phyloP scores from a whole-genome alignment of 169 alveolate genomes.

The Sarcocystis neurona region DNA sequence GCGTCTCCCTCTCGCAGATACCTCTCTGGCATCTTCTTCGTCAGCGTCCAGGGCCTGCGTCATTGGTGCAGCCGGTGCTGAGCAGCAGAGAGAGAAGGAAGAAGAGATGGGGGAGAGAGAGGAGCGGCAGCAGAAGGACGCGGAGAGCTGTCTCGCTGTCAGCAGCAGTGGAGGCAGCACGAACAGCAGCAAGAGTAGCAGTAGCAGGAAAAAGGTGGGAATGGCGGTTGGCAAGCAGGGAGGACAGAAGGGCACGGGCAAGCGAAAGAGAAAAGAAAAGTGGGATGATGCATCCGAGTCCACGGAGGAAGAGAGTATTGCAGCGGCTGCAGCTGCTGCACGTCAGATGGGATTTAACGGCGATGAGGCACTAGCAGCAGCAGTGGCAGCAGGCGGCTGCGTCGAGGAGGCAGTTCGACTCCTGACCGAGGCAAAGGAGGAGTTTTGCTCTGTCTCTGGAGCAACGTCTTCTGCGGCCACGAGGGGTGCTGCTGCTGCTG shows the following conservation, averaged over 20 bases:
- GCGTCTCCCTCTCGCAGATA: conserved; percentile 32
- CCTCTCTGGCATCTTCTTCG: not conserved
- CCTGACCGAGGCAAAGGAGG: not conserved
- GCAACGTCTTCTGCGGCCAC: not conserved
- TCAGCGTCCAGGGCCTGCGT: not conserved
- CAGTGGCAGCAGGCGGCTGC: not conserved
- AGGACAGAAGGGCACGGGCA: not conserved
- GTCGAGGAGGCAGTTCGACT: conserved; percentile 12
- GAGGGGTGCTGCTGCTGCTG: not conserved
- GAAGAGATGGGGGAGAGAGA: not conserved
- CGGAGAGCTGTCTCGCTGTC: too few relatives aligned
- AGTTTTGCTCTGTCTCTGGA: not conserved
- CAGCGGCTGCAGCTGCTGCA: not conserved
- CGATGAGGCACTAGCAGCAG: conserved; percentile 24
- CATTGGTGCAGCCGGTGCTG: not conserved
- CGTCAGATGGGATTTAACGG: conserved; percentile 7
- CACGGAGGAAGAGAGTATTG: not conserved
- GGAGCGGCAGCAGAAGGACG: not conserved
- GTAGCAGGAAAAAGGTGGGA: too few relatives aligned
- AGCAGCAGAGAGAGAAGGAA: not conserved
- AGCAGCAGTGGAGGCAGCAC: too few relatives aligned
- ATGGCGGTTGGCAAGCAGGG: too few relatives aligned
- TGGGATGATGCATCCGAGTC: too few relatives aligned
- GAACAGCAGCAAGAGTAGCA: too few relatives aligned
- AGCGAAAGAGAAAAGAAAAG: not conserved